Percentiles rank a stretch among this genome's conserved stretches.
Conservation (phyloP, 192 early-diverging fungal genomes). For the Kappamyces sp. region DNA sequence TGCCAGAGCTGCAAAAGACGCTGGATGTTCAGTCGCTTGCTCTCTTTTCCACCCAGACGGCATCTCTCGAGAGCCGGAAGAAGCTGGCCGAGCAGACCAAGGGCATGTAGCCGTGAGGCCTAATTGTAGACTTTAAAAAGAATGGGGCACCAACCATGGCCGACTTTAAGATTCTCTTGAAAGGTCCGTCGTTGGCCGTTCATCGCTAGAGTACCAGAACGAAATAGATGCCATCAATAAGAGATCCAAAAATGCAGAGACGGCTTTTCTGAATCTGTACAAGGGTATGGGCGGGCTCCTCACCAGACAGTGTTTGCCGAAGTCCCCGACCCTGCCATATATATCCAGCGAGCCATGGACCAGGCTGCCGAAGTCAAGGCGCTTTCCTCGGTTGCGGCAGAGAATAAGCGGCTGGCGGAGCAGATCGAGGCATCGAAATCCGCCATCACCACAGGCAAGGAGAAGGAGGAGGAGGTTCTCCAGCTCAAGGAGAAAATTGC, state of each 20-base stretch:
- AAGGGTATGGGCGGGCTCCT: conserved; percentile 21
- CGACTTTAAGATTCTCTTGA: conserved; percentile 72
- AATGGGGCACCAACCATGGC: conserved; percentile 70
- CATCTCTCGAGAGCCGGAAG: conserved; percentile 66
- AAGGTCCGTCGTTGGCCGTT: conserved; percentile 31
- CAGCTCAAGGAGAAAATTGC: conserved; percentile 44
- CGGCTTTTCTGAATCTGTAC: conserved; percentile 74
- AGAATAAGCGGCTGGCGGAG: conserved; percentile 49
- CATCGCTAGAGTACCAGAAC: conserved; percentile 64
- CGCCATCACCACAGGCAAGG: conserved; percentile 24
- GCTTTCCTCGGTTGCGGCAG: conserved; percentile 18
- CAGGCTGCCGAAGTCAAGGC: conserved; percentile 6
- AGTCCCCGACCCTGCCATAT: conserved; percentile 75
- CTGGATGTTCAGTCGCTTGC: conserved; percentile 72
- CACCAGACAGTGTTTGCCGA: conserved; percentile 49
- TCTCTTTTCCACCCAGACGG: conserved; percentile 82
- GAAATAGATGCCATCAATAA: conserved; percentile 88
- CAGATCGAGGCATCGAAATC: conserved; percentile 36
- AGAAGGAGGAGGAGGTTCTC: conserved; percentile 37
- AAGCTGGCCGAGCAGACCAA: conserved; percentile 83
- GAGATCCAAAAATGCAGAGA: conserved; percentile 76
- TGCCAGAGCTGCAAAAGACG: conserved; percentile 58
- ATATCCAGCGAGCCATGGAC: conserved; percentile 32
- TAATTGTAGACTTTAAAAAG: conserved; percentile 64
- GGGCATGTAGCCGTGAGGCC: conserved; percentile 33